Conservation (phyloP, 805 yeast genomes). For the Isabelozyma heimii region DNA sequence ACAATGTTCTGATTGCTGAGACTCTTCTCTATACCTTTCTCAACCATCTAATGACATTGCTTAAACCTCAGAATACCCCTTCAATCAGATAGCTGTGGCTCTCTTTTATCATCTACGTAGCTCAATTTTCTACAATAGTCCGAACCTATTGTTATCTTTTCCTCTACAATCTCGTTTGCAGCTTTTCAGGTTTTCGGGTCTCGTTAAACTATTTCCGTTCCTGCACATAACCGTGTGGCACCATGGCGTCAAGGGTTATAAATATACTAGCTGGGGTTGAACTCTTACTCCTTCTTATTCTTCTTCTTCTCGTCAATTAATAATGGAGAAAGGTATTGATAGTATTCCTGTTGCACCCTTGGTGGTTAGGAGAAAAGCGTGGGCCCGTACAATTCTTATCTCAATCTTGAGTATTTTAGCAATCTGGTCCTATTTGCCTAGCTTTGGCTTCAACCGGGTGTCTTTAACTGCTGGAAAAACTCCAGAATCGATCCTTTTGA, state of each 20-base stretch:
- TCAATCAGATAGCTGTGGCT: no score
- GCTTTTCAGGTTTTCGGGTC: not conserved
- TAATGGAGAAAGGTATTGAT: not conserved
- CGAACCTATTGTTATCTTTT: no score
- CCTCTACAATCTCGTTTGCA: no score
- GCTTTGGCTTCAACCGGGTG: not conserved
- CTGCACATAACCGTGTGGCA: not conserved
- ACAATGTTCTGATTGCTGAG: no score
- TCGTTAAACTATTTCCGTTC: not conserved
- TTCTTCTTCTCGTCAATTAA: not conserved
- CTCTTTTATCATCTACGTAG: no score
- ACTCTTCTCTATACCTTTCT: no score
- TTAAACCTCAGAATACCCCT: no score
- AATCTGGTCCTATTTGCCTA: not conserved
- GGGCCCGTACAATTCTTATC: not conserved
- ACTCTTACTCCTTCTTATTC: not conserved
- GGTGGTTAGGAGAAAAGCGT: not conserved
- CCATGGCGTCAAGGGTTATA: not conserved
- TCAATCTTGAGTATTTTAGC: not conserved
- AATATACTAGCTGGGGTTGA: not conserved
- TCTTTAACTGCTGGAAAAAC: not conserved
- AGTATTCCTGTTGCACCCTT: not conserved
- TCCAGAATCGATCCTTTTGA: not conserved
- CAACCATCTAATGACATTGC: no score
- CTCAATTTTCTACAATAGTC: no score